Evolutionary conservation across 352 stramenopile species (phyloP), one percentile per base, ranked within the genome.

Genomic region (Phytophthora uliginosa): DNA sequence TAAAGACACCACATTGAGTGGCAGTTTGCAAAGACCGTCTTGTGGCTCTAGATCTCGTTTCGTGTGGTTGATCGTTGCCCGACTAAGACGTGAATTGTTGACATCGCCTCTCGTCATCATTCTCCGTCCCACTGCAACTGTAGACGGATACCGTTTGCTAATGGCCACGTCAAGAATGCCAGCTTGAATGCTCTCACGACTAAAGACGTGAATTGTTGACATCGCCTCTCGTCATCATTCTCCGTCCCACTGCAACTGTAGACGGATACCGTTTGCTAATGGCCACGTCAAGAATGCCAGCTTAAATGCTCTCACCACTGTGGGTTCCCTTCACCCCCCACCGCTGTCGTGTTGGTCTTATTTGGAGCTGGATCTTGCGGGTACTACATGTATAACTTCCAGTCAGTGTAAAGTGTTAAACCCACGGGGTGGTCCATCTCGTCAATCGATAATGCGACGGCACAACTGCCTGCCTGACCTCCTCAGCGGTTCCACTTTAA

Each of bases 391-490:
- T n/a, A 31, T 31, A 31, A 31, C 28, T 31, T 31, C 28, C 28
- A 31, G 28, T 31, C 28, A 31, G 28, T 31, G 26, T 28, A 28
- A 28, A 28, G 26, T 31, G 26, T 31, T 31, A 31, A 31, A 31
- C 26, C 26, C 26, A 31, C 26, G 26, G 26, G 26, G 34, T 40
- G 22, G 10, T 51, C 33, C 47, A 66, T 58, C 59, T 67, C 60
- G n/a, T 34, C 8, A 67, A 53, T 67, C 48, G 60, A 67, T 50
- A 67, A 59, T 59, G 42, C 24, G 60, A 67, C 34, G 60, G 50
- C n/a, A n/a, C n/a, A n/a, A n/a, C n/a, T n/a, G 45, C 52, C 34
- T 31, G 50, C 40, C 38, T 68, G 58, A 64, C 28, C 40, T 26
- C 24, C n/a, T 55, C 31, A 42, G 26, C 26, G 34, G 17, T 52